Percentiles rank a stretch among this genome's conserved stretches.
phyloP scores from a whole-genome alignment of 148 eudicot genomes.

The Heliosperma pusillum region DNA sequence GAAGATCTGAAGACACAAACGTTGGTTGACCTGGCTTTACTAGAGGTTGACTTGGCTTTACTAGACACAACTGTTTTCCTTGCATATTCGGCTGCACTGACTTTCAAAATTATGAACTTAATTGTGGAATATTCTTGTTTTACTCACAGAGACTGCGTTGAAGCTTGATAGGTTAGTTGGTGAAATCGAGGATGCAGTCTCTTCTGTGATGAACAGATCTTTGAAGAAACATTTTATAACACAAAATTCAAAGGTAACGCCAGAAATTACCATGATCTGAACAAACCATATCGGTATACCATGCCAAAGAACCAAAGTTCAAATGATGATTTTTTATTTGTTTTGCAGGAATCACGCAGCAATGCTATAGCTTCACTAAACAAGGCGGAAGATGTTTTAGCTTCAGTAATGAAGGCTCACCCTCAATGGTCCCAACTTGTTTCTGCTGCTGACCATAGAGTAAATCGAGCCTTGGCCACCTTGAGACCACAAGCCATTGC shows the following conservation, averaged over 20 bases:
- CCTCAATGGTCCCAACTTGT: conserved; percentile 82
- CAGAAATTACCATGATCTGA: not conserved
- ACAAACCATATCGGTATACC: not conserved
- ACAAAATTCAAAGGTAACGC: conserved; percentile 55
- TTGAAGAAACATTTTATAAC: conserved; percentile 40
- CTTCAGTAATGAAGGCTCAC: conserved; percentile 52
- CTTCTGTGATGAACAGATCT: conserved; percentile 60
- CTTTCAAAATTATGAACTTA: not conserved
- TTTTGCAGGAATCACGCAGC: conserved; percentile 50
- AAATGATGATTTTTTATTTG: conserved; percentile 10
- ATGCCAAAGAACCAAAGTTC: conserved; percentile 5
- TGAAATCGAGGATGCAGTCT: conserved; percentile 89
- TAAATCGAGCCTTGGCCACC: conserved; percentile 77
- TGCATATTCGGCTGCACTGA: not conserved
- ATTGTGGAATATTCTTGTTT: not conserved
- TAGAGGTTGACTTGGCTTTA: not conserved
- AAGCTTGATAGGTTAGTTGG: conserved; percentile 85
- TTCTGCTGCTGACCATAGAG: conserved; percentile 87
- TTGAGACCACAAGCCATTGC: conserved; percentile 94
- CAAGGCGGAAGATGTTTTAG: conserved; percentile 55
- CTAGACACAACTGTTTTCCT: not conserved
- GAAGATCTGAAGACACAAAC: not conserved
- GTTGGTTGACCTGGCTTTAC: not conserved
- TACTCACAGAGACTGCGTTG: conserved; percentile 68
- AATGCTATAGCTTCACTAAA: conserved; percentile 65